Evolutionary conservation across 257 asterid genomes (phyloP), one percentile per base, ranked within the genome.

Genomic region (Verbascum thapsus): DNA sequence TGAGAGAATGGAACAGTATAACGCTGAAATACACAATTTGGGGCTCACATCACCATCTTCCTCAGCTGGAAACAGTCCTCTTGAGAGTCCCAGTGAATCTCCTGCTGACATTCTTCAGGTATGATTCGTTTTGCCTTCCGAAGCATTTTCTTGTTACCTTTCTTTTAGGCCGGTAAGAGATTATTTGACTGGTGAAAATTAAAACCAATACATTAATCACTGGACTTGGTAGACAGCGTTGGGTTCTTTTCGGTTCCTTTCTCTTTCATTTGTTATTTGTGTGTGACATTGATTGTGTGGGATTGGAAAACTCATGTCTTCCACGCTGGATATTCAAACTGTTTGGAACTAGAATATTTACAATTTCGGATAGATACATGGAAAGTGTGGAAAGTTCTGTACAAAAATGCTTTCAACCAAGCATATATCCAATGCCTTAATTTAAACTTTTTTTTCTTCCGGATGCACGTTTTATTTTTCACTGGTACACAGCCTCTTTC

Each of bases 1-100:
- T 16, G 90, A 83, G 50, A 76, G 71, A 77, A 67, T 67, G 53
- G 79, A 80, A 58, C 82, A 73, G 11, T 79, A 77, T 62, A 87
- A 83, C 77, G 90, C 86, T 67, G 92, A 82, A 64, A 77, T 88
- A 64, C 76, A 73, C 72, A 81, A 75, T 74, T 87, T 92, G 64
- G 99, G 99, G 62, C 90, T 94, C 72, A 78, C 78, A 8, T 83
- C 96, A 52, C 96, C 95, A 44, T 88, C 94, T 74, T 85, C 96
- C 30, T 92, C 97, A 0, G 73, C 63, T 73, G 97, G 78, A 19
- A 75, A 81, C 74, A 80, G 91, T 74, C 81, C 76, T 72, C 78
- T 39, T 58, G 87, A 75, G 72, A 64, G 52, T 63, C 79, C 70
- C 22, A 15, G 55, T 61, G 84, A 75, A 70, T 85, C 97, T 72